These are phyloP conservation scores for Musa schizocarpa DNA, from an alignment of 176 grass and related monocot species.

Conservation along the genomic window DNA sequence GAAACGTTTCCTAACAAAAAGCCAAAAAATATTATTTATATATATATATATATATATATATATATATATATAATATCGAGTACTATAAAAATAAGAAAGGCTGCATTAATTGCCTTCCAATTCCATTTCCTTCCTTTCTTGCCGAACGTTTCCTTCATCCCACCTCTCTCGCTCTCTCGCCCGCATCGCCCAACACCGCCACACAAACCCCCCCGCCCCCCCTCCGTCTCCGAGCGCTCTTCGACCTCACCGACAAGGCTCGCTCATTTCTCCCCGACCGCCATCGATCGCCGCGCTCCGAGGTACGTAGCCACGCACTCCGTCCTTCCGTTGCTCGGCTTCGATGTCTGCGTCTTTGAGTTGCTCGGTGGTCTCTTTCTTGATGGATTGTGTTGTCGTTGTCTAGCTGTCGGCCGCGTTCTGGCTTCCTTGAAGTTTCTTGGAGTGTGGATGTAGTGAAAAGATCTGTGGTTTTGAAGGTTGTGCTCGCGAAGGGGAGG, in stretches of 20 bases:
- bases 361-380: neutral
- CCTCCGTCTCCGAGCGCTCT: neutral
- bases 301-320: neutral
- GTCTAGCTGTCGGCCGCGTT: neutral
- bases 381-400: neutral
- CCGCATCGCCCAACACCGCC: too few species aligned
- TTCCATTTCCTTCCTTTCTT: neutral
- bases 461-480: neutral
- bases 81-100: neutral
- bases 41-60: too few species aligned
- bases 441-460: neutral
- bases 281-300: neutral
- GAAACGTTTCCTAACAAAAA: too few species aligned
- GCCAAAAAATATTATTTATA: too few species aligned
- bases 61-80: neutral
- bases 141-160: neutral
- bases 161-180: too few species aligned
- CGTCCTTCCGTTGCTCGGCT: neutral
- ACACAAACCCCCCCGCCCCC: too few species aligned
- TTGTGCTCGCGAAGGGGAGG: neutral
- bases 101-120: neutral
- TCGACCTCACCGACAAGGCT: neutral
- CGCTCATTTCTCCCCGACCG: neutral
- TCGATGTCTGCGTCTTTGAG: neutral
- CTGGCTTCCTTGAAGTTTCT: neutral